These are phyloP conservation scores for Recurvomyces mirabilis DNA, from an alignment of 495 filamentous ascomycete genomes.

Conservation along the genomic window DNA sequence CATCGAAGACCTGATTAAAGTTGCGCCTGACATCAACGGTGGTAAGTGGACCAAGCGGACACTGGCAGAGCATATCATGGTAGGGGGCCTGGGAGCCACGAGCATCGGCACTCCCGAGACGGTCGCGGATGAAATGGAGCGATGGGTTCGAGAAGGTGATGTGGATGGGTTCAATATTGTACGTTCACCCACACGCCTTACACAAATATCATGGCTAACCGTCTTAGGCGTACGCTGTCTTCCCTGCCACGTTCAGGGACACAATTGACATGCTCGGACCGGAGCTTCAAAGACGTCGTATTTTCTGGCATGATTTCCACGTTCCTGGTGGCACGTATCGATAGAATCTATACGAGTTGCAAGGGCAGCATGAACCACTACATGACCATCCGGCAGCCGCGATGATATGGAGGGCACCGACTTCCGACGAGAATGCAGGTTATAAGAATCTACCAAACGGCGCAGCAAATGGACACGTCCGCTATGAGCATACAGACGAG, in stretches of 20 bases:
- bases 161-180: slow-evolving; percentile 40
- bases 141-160: slow-evolving; percentile 37
- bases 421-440: no score
- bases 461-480: no score
- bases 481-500: no score
- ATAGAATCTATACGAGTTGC: slow-evolving; percentile 14
- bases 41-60: slow-evolving; percentile 53
- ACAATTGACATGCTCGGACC: slow-evolving; percentile 50
- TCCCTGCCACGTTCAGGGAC: slow-evolving; percentile 51
- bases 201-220: background rate
- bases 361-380: slow-evolving; percentile 13
- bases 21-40: slow-evolving; percentile 31
- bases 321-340: slow-evolving; percentile 17
- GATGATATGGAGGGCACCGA: no score
- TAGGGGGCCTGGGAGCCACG: slow-evolving; percentile 45
- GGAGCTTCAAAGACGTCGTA: slow-evolving; percentile 43
- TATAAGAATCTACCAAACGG: no score
- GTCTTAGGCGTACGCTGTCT: slow-evolving; percentile 43
- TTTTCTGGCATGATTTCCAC: slow-evolving; percentile 28
- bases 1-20: slow-evolving; percentile 29
- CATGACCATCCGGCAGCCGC: no score
- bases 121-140: slow-evolving; percentile 41
- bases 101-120: slow-evolving; percentile 37
- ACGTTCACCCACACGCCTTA: background rate
- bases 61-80: slow-evolving; percentile 46